A percentile compares a stretch with the other conserved stretches of the same genome.
Conservation (phyloP, 78 protist genomes). For the Isochrysis galbana region DNA sequence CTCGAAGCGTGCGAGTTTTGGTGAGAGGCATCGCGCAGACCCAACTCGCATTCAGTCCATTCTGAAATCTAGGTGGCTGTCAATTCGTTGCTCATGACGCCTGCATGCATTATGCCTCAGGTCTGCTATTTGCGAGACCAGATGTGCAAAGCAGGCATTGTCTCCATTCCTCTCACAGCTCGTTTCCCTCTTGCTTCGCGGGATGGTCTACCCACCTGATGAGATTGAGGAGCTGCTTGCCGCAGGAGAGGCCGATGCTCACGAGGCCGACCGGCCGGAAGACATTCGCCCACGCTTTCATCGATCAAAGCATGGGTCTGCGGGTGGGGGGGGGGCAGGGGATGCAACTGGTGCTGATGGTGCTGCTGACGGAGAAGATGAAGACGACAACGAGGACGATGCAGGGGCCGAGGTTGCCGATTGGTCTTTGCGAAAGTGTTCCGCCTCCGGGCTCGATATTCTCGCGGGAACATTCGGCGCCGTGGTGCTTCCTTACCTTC, state of each 20-base stretch:
- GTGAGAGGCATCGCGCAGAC: too few relatives aligned
- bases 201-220: slow-evolving; percentile 71
- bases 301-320: background rate
- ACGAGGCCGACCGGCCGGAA: slow-evolving; percentile 35
- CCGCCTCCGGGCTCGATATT: slow-evolving; percentile 77
- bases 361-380: slow-evolving; percentile 45
- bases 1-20: slow-evolving; percentile 84
- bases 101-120: too few relatives aligned
- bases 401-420: slow-evolving; percentile 39
- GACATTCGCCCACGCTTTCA: slow-evolving; percentile 47
- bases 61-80: too few relatives aligned
- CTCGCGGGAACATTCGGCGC: slow-evolving; percentile 44
- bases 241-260: slow-evolving; percentile 47
- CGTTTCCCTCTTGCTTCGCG: slow-evolving; percentile 62
- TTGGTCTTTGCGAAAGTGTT: slow-evolving; percentile 83
- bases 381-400: slow-evolving; percentile 47
- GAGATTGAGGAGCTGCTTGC: slow-evolving; percentile 49
- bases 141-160: background rate
- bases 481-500: slow-evolving; percentile 54
- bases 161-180: background rate
- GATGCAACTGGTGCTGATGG: background rate
- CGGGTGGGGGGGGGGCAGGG: background rate
- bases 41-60: too few relatives aligned
- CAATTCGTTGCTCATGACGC: too few relatives aligned
- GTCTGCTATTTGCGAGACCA: slow-evolving; percentile 57